These are phyloP conservation scores for Hirsutella minnesotensis DNA, from an alignment of 2,329 filamentous ascomycete species.

Conservation along the genomic window DNA sequence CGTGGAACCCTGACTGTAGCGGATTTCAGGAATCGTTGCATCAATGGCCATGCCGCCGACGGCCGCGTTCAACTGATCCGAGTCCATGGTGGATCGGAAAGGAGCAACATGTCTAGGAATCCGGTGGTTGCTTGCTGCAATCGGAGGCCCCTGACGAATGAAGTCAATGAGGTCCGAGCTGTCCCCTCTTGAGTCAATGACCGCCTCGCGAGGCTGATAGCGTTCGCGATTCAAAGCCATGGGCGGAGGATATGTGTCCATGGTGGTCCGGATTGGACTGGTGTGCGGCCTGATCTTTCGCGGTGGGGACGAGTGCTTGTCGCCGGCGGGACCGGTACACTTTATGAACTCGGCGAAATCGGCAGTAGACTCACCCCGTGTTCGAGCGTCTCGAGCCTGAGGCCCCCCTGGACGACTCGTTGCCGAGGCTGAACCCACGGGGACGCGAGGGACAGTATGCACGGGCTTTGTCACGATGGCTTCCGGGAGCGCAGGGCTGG, in stretches of 20 bases:
- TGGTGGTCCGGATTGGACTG: conserved; percentile 22
- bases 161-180: conserved; percentile 91
- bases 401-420: conserved; percentile 13
- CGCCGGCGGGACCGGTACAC: conserved; percentile 61
- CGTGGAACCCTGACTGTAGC: conserved; percentile 44
- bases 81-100: conserved; percentile 77
- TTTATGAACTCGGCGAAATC: conserved; percentile 88
- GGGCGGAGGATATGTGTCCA: conserved; percentile 26
- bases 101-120: conserved; percentile 77
- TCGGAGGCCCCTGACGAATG: conserved; percentile 74
- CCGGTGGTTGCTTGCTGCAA: conserved; percentile 46
- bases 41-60: conserved; percentile 45
- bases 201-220: conserved; percentile 61
- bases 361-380: conserved; percentile 57
- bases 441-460: conserved; percentile 11
- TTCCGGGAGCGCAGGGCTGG: conserved; percentile 6
- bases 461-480: conserved; percentile 5
- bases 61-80: conserved; percentile 55
- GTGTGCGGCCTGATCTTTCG: conserved; percentile 20
- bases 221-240: conserved; percentile 35
- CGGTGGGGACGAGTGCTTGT: conserved; percentile 22
- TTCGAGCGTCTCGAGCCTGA: conserved; percentile 58
- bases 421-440: conserved; percentile 9
- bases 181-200: conserved; percentile 47
- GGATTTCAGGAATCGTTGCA: conserved; percentile 42